phyloP scores from a whole-genome alignment of 2,329 filamentous ascomycete genomes.

The Alternaria sp. region DNA sequence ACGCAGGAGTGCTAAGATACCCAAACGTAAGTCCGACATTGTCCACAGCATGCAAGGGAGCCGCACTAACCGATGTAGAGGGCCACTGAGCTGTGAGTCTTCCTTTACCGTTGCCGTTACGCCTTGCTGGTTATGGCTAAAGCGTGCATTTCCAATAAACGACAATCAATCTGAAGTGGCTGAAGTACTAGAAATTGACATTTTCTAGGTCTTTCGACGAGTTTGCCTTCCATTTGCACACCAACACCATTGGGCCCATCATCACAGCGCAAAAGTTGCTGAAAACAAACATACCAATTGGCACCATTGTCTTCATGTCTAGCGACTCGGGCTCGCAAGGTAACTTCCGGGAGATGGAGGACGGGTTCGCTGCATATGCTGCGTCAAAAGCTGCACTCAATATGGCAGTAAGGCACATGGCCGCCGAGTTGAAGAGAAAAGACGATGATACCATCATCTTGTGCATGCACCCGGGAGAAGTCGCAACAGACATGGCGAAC shows the following conservation, averaged over 20 bases:
- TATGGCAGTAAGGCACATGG: conserved; percentile 62
- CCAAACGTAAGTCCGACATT: conserved; percentile 56
- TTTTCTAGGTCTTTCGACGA: conserved; percentile 56
- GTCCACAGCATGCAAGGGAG: conserved; percentile 12
- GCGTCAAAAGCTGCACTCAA: conserved; percentile 65
- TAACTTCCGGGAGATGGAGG: conserved; percentile 61
- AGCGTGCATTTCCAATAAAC: conserved; percentile 23
- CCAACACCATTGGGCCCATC: conserved; percentile 66
- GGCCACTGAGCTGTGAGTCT: conserved; percentile 57
- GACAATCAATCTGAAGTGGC: conserved; percentile 6
- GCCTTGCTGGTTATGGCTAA: conserved; percentile 27
- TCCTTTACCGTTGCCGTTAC: conserved; percentile 17
- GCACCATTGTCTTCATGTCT: conserved; percentile 62
- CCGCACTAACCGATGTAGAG: conserved; percentile 49
- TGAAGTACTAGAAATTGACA: conserved; percentile 9
- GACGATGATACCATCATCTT: conserved; percentile 58
- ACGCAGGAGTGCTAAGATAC: conserved; percentile 63
- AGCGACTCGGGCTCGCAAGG: conserved; percentile 62
- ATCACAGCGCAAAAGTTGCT: conserved; percentile 62
- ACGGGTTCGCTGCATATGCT: conserved; percentile 64
- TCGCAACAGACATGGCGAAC: conserved; percentile 63
- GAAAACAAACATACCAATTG: conserved; percentile 53
- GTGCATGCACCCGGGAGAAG: conserved; percentile 65
- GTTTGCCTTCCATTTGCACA: conserved; percentile 62
- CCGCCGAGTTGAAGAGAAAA: conserved; percentile 60